phyloP scores from a whole-genome alignment of 495 filamentous ascomycete species.

The Talaromyces adpressus region DNA sequence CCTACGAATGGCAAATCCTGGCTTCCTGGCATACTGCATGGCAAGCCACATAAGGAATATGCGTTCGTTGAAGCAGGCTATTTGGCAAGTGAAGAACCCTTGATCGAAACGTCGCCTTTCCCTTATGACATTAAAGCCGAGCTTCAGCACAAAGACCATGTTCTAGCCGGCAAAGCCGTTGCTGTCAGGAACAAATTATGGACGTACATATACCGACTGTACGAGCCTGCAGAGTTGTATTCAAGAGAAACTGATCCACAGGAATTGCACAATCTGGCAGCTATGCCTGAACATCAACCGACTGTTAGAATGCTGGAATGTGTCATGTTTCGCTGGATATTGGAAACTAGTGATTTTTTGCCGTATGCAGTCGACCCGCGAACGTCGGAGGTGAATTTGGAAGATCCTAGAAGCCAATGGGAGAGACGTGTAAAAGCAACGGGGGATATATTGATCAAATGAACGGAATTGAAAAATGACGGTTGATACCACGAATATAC shows the following conservation, averaged over 20 bases:
- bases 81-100: constrained; percentile 16
- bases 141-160: constrained; percentile 21
- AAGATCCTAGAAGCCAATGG: background rate
- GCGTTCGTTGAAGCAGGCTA: constrained; percentile 21
- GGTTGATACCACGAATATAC: too few species aligned
- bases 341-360: background rate
- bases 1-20: constrained; percentile 19
- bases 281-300: background rate
- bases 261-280: constrained; percentile 19
- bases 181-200: constrained; percentile 16
- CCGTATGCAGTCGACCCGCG: background rate
- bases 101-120: constrained; percentile 19
- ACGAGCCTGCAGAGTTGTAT: constrained; percentile 22
- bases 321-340: background rate
- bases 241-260: constrained; percentile 14
- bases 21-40: constrained; percentile 11
- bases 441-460: background rate
- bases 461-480: too few species aligned
- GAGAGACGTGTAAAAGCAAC: background rate
- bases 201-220: constrained; percentile 21
- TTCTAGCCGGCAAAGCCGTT: constrained; percentile 20
- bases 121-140: constrained; percentile 22
- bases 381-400: background rate
- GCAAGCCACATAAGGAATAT: constrained; percentile 16
- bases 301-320: background rate